Base-by-base conservation (phyloP, 202 grass and related monocot genomes). In the Dendrocalamus latiflorus region DNA sequence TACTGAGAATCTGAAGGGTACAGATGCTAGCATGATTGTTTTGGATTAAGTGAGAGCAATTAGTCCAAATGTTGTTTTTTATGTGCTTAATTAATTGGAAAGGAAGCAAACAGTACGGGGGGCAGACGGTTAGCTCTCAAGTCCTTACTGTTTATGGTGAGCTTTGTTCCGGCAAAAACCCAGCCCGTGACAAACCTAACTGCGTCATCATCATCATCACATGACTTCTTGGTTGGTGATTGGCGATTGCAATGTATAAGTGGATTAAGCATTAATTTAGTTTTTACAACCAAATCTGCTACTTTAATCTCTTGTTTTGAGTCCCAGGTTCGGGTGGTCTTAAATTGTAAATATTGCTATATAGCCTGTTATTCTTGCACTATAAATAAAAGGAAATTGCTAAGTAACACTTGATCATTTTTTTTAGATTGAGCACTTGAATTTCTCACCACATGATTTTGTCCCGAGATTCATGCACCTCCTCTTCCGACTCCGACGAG, bases 121-220 rank as follows among this genome's bases (percentile, higher is more conserved):
- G 67, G 59, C 60, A 63, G 34, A 44, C 51, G 14, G 84, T 90
- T 90, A 90, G 84, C 79, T 90, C 61, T 68, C 79, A 63, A 47
- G 84, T 86, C 88, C 68, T 86, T 83, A 2, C 83, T 86, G 79
- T 83, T 90, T 86, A 86, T 55, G 83, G 79, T 86, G n/a, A n/a
- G n/a, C n/a, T n/a, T n/a, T n/a, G n/a, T n/a, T n/a, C n/a, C n/a
- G 79, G 66, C 44, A 86, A 36, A 86, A 86, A 60, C 51, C 67
- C 59, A 83, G 8, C 84, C 79, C 84, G n/a, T 86, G 84, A 86
- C 44, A 69, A 78, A 90, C 79, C 83, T 68, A 90, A 90, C 68
- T 39, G 43, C n/a, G n/a, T n/a, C n/a, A n/a, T n/a, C 68, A 74
- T 77, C 74, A 84, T 48, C 76, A 78, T 38, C 72, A 72, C 78